Evolutionary conservation across 257 asterid genomes (phyloP), one percentile per base, ranked within the genome.

Genomic region (Solanum megistacrolobum): DNA sequence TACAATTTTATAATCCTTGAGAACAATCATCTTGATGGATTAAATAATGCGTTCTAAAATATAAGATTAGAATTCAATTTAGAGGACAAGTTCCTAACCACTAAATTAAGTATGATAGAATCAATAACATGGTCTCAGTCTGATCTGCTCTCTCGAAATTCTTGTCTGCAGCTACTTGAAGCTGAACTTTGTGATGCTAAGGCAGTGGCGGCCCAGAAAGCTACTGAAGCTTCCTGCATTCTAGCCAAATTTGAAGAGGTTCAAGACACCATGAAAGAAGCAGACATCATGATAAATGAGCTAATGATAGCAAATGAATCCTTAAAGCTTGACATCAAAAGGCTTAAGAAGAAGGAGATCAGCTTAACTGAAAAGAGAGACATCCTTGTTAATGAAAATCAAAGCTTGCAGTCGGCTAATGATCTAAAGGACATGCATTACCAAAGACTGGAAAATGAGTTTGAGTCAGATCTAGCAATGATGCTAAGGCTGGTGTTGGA

Each of bases 211-310:
- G 89, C 94, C 34, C 98, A 96, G 95, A 96, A 96, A 93, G 89
- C 94, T 87, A 93, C 96, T 43, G 99, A 97, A 91, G 98, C 98
- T 43, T 91, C 95, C 52, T 95, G 96, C 86, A 76, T 96, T 90
- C 93, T 97, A 87, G 94, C 94, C 85, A 97, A 97, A 92, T 96
- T 96, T 88, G 98, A 92, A 91, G 99, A 96, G 93, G 94, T 93
- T 85, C 99, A 95, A 91, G 96, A 94, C 81, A 97, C 98, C 38
- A 87, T 97, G 93, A 94, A 91, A 87, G 99, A 96, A 89, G 98
- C 99, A 69, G 98, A 95, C 93, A 92, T 94, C 87, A 96, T 94
- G 94, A 92, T 96, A 90, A 97, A 96, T 89, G 97, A 95, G 89
- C 92, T 96, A 91, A 89, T 97, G 95, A 95, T 95, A 91, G 98